Conservation (phyloP, 2,329 filamentous ascomycete genomes). For the Penicillium sp. region DNA sequence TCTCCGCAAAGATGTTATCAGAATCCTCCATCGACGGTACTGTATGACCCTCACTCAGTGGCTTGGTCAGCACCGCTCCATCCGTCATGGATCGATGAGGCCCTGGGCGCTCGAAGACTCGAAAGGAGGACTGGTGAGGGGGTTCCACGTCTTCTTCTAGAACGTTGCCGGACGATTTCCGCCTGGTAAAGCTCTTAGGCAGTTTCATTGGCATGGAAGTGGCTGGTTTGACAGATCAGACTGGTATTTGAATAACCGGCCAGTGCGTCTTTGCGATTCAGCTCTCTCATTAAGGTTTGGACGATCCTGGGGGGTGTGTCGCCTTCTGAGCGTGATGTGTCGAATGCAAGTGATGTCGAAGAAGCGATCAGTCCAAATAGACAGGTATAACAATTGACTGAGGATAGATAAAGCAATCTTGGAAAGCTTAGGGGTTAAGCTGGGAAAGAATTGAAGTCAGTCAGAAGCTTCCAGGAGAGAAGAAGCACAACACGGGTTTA, state of each 20-base stretch:
- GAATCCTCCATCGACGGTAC: constrained; percentile 39
- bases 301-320: constrained; percentile 3
- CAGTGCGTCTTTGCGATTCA: constrained; percentile 3
- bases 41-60: constrained; percentile 35
- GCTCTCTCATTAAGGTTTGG: constrained; percentile 17
- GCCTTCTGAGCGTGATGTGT: constrained; percentile 20
- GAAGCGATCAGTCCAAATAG: constrained; percentile 17
- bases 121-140: constrained; percentile 49
- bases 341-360: constrained; percentile 16
- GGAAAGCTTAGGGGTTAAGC: constrained; percentile 13
- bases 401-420: background rate
- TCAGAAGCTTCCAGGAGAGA: constrained; percentile 23
- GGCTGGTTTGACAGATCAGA: background rate
- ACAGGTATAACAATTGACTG: constrained; percentile 1
- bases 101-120: constrained; percentile 53
- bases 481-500: constrained; percentile 15
- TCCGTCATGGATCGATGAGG: constrained; percentile 46
- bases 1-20: constrained; percentile 43
- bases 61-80: constrained; percentile 38
- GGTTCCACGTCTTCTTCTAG: constrained; percentile 51
- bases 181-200: constrained; percentile 54
- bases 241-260: constrained; percentile 3
- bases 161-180: constrained; percentile 57
- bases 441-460: constrained; percentile 13
- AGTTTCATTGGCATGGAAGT: constrained; percentile 55